Base-by-base conservation (phyloP, 2,329 filamentous ascomycete species). In the Hansfordia pulvinata region DNA sequence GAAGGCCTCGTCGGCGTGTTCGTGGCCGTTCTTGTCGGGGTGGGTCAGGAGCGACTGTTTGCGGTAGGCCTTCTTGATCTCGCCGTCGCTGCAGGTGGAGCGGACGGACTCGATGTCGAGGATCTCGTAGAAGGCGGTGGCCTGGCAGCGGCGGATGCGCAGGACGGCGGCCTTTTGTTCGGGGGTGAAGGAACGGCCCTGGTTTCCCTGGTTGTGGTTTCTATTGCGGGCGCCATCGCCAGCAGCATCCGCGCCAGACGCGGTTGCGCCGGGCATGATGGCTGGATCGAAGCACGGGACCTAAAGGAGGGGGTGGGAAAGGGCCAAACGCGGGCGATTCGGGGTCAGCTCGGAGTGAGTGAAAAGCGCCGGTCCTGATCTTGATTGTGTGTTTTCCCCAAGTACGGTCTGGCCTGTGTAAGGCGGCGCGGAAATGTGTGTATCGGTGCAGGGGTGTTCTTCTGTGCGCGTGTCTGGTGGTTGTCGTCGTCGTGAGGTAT, bases 11-110 rank as follows among this genome's bases (percentile, higher is more conserved):
- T 94, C 90, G 29, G 90, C 88, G 33, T 92, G 75, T 19, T 88
- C 77, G 51, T 94, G 86, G 26, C 86, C 86, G 64, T 98, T 98
- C 64, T 98, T 98, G 63, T 98, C 90, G 36, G 90, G 90, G 62
- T 98, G 90, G 32, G 90, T 98, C 46, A 96, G 65, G 44, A 98
- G 61, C 49, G 81, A 90, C 50, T 92, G 68, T 58, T 93, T 96
- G 46, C 88, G 73, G 58, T 98, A 98, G 6, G 90, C 88, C 62
- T 96, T 96, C 55, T 96, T 98, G 49, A 98, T 85, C 45, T 96
- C 88, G 35, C 64, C 54, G 41, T 96, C 88, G 25, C 73, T 73
- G 43, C 71, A 77, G 12, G 74, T 69, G 30, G 64, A 58, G 41
- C 67, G 66, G 20, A 76, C 60, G 26, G 60, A 55, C 35, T 78